Evolutionary conservation across 2,329 filamentous ascomycete genomes (phyloP).

Genomic region (Talaromyces amestolkiae): DNA sequence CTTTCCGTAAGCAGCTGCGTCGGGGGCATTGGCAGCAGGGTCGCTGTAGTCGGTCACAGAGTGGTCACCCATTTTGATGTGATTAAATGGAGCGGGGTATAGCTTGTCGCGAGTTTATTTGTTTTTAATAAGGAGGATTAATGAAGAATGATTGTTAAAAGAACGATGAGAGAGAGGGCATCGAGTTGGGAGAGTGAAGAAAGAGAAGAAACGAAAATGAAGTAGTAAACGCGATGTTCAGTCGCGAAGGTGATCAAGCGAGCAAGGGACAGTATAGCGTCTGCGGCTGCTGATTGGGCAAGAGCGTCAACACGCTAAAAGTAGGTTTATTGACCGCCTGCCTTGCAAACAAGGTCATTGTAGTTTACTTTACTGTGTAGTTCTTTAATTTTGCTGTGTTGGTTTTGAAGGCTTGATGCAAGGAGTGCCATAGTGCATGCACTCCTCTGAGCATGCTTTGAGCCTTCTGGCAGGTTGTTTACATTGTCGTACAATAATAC

Average conservation of each 20-base stretch:
- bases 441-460: not conserved
- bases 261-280: slow-evolving; percentile 13
- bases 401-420: not conserved
- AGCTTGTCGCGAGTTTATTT: slow-evolving; percentile 1
- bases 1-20: slow-evolving; percentile 59
- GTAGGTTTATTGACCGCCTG: slow-evolving; percentile 4
- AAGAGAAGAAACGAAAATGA: not conserved
- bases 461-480: not conserved
- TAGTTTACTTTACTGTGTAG: not conserved
- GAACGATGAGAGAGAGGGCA: not conserved
- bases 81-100: not conserved
- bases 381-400: not conserved
- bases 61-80: slow-evolving; percentile 37
- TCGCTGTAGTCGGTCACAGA: slow-evolving; percentile 28
- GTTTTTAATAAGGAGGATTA: not conserved
- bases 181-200: not conserved
- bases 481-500: not conserved
- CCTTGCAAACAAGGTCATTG: not conserved
- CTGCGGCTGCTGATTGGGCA: slow-evolving; percentile 10
- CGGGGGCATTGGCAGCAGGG: slow-evolving; percentile 41
- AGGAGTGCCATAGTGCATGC: not conserved
- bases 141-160: not conserved
- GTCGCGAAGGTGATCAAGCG: slow-evolving; percentile 1
- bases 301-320: not conserved
- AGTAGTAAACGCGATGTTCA: not conserved